A percentile compares a stretch with the other conserved stretches of the same genome.
These are phyloP conservation scores for Botrytis byssoidea DNA, from an alignment of 2,329 filamentous ascomycete genomes.

Conservation along the genomic window DNA sequence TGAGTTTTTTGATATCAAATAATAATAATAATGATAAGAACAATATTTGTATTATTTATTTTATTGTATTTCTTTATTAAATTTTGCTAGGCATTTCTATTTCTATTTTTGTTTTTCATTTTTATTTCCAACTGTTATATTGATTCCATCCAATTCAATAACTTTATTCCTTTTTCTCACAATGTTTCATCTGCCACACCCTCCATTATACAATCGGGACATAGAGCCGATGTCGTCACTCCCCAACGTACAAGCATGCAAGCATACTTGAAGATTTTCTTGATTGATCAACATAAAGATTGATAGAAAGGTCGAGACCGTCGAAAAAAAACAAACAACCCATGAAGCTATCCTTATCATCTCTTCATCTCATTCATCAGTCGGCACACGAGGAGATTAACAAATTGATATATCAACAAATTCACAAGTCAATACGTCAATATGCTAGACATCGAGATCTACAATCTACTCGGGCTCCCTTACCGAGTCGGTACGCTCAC, in stretches of 20 bases:
- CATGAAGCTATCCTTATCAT: neutral
- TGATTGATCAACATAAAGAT: neutral
- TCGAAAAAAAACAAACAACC: neutral
- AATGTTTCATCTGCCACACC: slow-evolving; percentile 1
- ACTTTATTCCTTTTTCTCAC: neutral
- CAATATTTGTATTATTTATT: neutral
- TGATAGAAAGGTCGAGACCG: slow-evolving; percentile 1
- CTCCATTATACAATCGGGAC: neutral
- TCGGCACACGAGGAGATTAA: neutral
- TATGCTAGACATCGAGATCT: slow-evolving; percentile 9
- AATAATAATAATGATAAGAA: too few species aligned
- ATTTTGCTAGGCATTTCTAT: neutral
- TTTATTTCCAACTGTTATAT: neutral
- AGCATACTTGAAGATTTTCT: neutral
- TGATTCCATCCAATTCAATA: neutral
- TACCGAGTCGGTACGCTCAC: neutral
- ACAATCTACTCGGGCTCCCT: neutral
- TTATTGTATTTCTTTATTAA: neutral
- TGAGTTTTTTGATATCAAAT: neutral
- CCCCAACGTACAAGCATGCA: neutral
- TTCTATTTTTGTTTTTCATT: neutral
- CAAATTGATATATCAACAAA: neutral
- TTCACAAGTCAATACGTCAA: neutral
- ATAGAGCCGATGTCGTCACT: slow-evolving; percentile 9
- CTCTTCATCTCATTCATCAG: neutral